Evolutionary conservation across 768 basidiomycete genomes (phyloP).

Genomic region (Boletus subparvulus): DNA sequence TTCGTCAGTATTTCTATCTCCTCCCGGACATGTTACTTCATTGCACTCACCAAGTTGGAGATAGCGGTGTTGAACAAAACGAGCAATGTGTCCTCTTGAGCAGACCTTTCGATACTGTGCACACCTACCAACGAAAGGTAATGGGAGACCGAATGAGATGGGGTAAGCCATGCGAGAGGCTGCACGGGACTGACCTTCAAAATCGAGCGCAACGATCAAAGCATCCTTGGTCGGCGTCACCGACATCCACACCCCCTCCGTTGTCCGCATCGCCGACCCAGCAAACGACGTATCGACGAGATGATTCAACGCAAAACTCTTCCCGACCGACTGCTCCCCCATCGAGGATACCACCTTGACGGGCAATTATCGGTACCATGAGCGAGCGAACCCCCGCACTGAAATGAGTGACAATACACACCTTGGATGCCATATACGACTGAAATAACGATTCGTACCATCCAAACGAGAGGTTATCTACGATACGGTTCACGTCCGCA

Average conservation of each 20-base stretch:
- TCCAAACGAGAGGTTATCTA: constrained; percentile 54
- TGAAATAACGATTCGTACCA: constrained; percentile 68
- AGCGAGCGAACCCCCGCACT: not conserved
- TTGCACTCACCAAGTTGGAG: constrained; percentile 56
- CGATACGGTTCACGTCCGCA: constrained; percentile 56
- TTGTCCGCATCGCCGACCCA: constrained; percentile 65
- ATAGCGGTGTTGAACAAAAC: constrained; percentile 66
- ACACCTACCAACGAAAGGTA: constrained; percentile 38
- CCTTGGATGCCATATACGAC: constrained; percentile 61
- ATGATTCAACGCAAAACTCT: constrained; percentile 59
- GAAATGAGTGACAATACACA: constrained; percentile 8
- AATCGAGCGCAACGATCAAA: constrained; percentile 59
- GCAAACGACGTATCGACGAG: constrained; percentile 64
- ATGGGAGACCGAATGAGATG: not conserved
- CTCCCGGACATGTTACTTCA: not conserved
- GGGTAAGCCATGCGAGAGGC: not conserved
- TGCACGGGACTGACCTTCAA: constrained; percentile 45
- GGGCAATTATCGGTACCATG: constrained; percentile 36
- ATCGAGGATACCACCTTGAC: constrained; percentile 67
- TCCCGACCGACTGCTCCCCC: constrained; percentile 69
- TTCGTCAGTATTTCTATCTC: not conserved
- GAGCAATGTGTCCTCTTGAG: constrained; percentile 62
- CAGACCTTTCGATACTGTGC: constrained; percentile 61
- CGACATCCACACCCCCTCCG: constrained; percentile 69
- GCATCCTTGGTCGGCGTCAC: constrained; percentile 57